These are phyloP conservation scores for Nothomitra cinnamomea DNA, from an alignment of 2,329 filamentous ascomycete species.

Conservation along the genomic window DNA sequence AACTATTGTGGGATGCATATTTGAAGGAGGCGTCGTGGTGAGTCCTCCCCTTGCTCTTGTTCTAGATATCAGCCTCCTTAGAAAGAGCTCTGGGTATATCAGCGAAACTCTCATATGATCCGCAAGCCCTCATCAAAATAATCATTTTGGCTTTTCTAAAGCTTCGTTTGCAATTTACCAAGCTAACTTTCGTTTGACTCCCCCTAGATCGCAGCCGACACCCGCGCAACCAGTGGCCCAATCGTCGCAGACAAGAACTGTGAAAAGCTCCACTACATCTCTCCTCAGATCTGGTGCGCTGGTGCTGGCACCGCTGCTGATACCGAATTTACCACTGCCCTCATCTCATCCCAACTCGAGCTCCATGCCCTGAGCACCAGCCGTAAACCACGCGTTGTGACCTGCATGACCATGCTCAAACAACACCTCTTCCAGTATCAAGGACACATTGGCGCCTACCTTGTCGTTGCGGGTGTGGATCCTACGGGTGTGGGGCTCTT, in stretches of 20 bases:
- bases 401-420: slow-evolving; percentile 98
- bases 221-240: slow-evolving; percentile 86
- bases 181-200: neutral
- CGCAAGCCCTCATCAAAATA: neutral
- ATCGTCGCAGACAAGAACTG: slow-evolving; percentile 99
- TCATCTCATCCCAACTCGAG: slow-evolving; percentile 97
- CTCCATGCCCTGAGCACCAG: slow-evolving; percentile 91
- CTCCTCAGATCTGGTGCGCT: slow-evolving; percentile 97
- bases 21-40: slow-evolving; percentile 87
- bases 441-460: slow-evolving; percentile 92
- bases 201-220: slow-evolving; percentile 82
- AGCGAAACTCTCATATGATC: neutral
- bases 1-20: slow-evolving; percentile 96
- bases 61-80: no score
- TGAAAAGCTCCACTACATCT: slow-evolving; percentile 98
- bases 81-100: neutral
- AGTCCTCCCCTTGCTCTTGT: slow-evolving; percentile 19
- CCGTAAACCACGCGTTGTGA: slow-evolving; percentile 91
- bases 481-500: slow-evolving; percentile 90
- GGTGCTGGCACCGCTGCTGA: slow-evolving; percentile 95
- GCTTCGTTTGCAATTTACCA: slow-evolving; percentile 7
- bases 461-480: slow-evolving; percentile 92
- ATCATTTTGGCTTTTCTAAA: slow-evolving; percentile 4
- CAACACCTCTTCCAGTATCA: slow-evolving; percentile 98
- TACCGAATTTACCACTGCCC: slow-evolving; percentile 95